A percentile compares a stretch with the other conserved stretches of the same genome.
phyloP scores from a whole-genome alignment of 441 rosid species.

The Viola pubescens region DNA sequence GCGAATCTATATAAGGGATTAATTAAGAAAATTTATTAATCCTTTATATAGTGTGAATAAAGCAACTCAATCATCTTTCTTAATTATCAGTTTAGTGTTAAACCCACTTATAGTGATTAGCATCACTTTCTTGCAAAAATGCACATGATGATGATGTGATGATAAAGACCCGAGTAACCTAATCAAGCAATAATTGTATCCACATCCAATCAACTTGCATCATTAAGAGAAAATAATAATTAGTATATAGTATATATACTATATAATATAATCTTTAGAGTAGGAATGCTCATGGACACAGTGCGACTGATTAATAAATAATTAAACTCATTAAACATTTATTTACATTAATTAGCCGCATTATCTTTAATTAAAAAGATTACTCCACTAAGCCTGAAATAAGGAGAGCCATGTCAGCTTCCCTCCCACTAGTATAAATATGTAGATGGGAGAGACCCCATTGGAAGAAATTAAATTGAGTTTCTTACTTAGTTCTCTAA shows the following conservation, averaged over 20 bases:
- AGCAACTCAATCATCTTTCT: neutral
- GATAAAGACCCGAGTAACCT: conserved; percentile 15
- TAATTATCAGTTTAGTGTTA: neutral
- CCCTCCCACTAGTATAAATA: conserved; percentile 10
- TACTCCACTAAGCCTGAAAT: conserved; percentile 15
- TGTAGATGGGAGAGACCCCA: neutral
- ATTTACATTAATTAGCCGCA: neutral
- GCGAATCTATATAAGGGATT: neutral
- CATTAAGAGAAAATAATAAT: too few relatives aligned
- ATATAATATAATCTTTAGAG: too few relatives aligned
- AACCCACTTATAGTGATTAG: conserved; percentile 2
- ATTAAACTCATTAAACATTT: too few relatives aligned
- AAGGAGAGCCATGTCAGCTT: conserved; percentile 17
- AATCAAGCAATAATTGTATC: conserved; percentile 31
- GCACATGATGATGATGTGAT: neutral
- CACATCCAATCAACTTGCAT: too few relatives aligned
- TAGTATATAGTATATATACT: too few relatives aligned
- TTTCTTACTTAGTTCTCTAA: too few relatives aligned
- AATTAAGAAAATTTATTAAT: neutral
- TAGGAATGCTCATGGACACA: too few relatives aligned
- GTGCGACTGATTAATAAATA: too few relatives aligned
- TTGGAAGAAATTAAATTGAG: neutral
- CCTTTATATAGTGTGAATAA: neutral
- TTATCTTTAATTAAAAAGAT: neutral
- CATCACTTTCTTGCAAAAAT: conserved; percentile 4